Base-by-base conservation (phyloP, 495 filamentous ascomycete genomes). In the Penicillium pancosmium region DNA sequence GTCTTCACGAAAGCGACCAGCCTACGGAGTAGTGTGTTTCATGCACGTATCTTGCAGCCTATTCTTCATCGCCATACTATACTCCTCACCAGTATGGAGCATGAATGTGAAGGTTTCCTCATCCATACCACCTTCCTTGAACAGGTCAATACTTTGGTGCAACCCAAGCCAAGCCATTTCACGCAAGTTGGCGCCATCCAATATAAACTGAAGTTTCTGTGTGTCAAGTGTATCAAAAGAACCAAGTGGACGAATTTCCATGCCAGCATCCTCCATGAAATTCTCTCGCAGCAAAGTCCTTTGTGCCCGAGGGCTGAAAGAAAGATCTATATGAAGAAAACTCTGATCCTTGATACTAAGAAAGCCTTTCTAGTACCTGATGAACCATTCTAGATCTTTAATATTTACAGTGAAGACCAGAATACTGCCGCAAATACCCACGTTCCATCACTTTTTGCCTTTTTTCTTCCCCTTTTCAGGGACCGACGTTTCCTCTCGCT, bases 391-490 rank as follows among this genome's bases (percentile, higher is more conserved):
- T 21, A 40, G 31, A 19, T 52, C 34, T 5, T 23, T 2, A n/a
- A 40, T 52, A 40, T 40, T 21, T 40, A 44, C 41, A 44, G 16
- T 44, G n/a, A 12, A 44, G 15, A 44, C 16, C 16, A 16, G 35
- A n/a, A 9, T 2, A 51, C 36, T 12, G 35, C 7, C 10, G 5
- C 23, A 25, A 10, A 13, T 21, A 48, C 5, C 11, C 23, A 21
- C 23, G 52, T 4, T 15, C 15, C n/a, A 18, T 80, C 68, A 82
- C 63, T 80, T 83, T 68, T 86, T 88, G 52, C 82, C 83, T 62
- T 86, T 88, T 67, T 77, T 80, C 69, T 81, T 85, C 27, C 78
- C 74, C 64, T 81, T 77, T n/a, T 73, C 71, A 51, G 74, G 79
- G 8, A 60, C 63, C 12, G 56, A n/a, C 11, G 46, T 55, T 27